A percentile compares a stretch with the other conserved stretches of the same genome.
phyloP scores from a whole-genome alignment of 768 basidiomycete species.

The Collybiopsis confluens region DNA sequence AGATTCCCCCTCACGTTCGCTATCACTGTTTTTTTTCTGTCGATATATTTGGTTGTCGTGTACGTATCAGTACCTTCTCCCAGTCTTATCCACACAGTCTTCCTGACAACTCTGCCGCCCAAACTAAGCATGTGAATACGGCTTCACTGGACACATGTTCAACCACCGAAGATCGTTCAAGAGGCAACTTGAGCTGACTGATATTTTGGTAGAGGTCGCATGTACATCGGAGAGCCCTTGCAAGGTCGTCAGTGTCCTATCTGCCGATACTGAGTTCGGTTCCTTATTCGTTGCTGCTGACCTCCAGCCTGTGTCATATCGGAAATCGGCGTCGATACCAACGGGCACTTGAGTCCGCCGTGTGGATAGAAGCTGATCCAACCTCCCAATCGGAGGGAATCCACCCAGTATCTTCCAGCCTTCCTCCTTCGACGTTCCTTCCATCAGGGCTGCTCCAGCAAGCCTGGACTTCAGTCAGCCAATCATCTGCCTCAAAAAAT shows the following conservation, averaged over 20 bases:
- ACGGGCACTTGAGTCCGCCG: conserved; percentile 1
- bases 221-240: too few relatives aligned
- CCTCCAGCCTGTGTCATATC: too few relatives aligned
- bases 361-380: background rate
- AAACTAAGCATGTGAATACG: background rate
- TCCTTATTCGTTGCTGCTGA: too few relatives aligned
- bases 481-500: background rate
- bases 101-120: background rate
- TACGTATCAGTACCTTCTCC: background rate
- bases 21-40: background rate
- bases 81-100: background rate
- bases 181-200: too few relatives aligned
- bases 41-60: background rate
- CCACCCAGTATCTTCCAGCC: too few relatives aligned
- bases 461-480: background rate
- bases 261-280: too few relatives aligned
- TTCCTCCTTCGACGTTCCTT: background rate
- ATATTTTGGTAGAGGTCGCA: too few relatives aligned
- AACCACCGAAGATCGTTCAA: too few relatives aligned
- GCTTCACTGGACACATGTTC: conserved; percentile 5
- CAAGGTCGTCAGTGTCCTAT: too few relatives aligned
- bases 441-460: conserved; percentile 1
- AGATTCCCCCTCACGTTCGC: conserved; percentile 28
- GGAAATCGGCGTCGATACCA: background rate
- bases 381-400: too few relatives aligned